These are phyloP conservation scores for Sporothrix sp. DNA, from an alignment of 2,329 filamentous ascomycete species.

Conservation along the genomic window DNA sequence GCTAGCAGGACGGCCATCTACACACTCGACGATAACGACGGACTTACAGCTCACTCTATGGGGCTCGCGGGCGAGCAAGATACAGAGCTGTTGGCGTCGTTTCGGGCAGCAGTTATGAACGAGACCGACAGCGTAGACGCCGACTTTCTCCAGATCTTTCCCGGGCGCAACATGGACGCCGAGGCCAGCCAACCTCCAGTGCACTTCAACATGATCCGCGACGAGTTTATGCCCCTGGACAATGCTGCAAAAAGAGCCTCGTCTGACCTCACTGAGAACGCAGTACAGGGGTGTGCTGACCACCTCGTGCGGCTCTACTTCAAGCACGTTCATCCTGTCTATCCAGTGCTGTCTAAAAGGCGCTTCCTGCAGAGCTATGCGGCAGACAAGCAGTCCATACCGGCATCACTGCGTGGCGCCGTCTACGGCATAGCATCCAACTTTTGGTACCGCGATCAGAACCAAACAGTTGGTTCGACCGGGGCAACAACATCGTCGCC, in stretches of 20 bases:
- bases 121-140: conserved; percentile 34
- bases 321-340: conserved; percentile 34
- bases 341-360: conserved; percentile 35
- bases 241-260: conserved; percentile 28
- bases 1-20: conserved; percentile 17
- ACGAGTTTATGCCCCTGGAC: conserved; percentile 36
- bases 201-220: conserved; percentile 36
- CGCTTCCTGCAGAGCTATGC: conserved; percentile 33
- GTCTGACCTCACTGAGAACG: conserved; percentile 33
- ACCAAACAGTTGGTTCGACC: background rate
- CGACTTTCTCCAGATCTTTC: conserved; percentile 17
- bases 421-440: conserved; percentile 35
- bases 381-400: conserved; percentile 29
- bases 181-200: conserved; percentile 31
- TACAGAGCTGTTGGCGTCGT: conserved; percentile 36
- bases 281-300: conserved; percentile 32
- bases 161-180: background rate
- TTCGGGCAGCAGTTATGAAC: conserved; percentile 37
- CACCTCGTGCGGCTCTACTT: conserved; percentile 36
- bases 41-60: conserved; percentile 35
- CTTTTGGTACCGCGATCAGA: conserved; percentile 27
- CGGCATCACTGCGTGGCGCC: conserved; percentile 35
- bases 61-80: conserved; percentile 38
- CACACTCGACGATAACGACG: conserved; percentile 33
- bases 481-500: background rate